phyloP scores from a whole-genome alignment of 257 asterid species.

The Thymus mandschuricus region DNA sequence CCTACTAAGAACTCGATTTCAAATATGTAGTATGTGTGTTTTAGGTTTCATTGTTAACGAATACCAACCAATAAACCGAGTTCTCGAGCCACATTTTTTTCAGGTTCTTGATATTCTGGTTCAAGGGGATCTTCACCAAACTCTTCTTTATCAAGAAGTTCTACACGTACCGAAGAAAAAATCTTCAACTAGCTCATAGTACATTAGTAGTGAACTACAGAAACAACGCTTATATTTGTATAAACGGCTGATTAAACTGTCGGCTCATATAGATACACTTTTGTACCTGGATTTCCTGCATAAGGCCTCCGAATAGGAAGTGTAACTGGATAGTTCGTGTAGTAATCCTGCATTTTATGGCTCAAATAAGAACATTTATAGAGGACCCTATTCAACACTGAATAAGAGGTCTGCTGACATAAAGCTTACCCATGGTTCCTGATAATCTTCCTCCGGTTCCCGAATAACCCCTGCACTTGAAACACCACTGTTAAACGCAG shows the following conservation, averaged over 20 bases:
- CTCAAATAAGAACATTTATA: not conserved
- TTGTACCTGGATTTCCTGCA: constrained; percentile 89
- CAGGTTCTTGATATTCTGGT: constrained; percentile 47
- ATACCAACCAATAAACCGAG: constrained; percentile 74
- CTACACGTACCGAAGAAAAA: constrained; percentile 45
- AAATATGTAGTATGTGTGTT: not conserved
- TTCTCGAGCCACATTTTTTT: constrained; percentile 46
- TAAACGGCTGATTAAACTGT: not conserved
- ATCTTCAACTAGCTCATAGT: not conserved
- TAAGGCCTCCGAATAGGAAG: constrained; percentile 88
- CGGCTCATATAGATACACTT: not conserved
- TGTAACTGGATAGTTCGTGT: constrained; percentile 62
- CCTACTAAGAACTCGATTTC: not conserved
- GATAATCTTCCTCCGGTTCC: constrained; percentile 63
- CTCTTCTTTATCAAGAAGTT: constrained; percentile 74
- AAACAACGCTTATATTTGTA: not conserved
- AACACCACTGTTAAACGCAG: constrained; percentile 24
- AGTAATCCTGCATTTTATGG: constrained; percentile 59
- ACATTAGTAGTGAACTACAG: not conserved
- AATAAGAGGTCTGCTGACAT: constrained; percentile 19
- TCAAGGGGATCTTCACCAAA: constrained; percentile 52
- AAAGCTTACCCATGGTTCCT: constrained; percentile 85
- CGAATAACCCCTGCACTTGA: constrained; percentile 46
- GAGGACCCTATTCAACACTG: constrained; percentile 1
- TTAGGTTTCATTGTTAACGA: constrained; percentile 8